Evolutionary conservation across 208 protist genomes (phyloP).

Genomic region (Trypanosoma mega): DNA sequence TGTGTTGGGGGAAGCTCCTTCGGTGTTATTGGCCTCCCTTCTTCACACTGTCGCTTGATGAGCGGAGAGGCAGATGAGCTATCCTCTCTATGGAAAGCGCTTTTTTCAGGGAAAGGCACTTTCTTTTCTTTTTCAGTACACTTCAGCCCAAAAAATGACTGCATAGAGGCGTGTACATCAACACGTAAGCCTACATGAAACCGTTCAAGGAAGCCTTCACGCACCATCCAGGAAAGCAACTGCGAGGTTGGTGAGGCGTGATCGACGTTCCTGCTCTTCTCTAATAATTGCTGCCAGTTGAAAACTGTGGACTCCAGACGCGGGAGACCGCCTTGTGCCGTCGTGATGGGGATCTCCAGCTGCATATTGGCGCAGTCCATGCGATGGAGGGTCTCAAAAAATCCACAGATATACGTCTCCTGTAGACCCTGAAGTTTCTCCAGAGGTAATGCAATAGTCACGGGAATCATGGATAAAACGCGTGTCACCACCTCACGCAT

Average conservation of each 20-base stretch:
- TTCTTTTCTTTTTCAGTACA: neutral
- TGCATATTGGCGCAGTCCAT: neutral
- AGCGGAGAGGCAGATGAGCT: no score
- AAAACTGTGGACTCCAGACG: neutral
- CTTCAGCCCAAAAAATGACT: neutral
- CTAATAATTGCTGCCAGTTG: neutral
- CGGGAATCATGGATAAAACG: neutral
- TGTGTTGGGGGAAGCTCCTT: neutral
- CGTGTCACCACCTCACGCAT: neutral
- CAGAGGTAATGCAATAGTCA: neutral
- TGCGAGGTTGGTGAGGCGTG: neutral
- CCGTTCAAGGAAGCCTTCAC: slow-evolving; percentile 3
- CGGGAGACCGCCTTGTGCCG: neutral
- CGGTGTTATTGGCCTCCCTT: neutral
- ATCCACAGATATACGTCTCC: neutral
- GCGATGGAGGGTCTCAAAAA: slow-evolving; percentile 11
- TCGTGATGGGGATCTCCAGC: neutral
- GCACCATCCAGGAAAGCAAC: slow-evolving; percentile 6
- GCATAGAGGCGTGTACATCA: slow-evolving; percentile 5
- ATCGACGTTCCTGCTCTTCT: neutral
- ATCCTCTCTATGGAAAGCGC: no score
- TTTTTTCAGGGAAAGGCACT: no score
- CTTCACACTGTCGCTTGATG: neutral
- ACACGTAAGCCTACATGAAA: slow-evolving; percentile 5
- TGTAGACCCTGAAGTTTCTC: neutral